Evolutionary conservation across 176 grass and related monocot genomes (phyloP).

Genomic region (Tillandsia fasciculata): DNA sequence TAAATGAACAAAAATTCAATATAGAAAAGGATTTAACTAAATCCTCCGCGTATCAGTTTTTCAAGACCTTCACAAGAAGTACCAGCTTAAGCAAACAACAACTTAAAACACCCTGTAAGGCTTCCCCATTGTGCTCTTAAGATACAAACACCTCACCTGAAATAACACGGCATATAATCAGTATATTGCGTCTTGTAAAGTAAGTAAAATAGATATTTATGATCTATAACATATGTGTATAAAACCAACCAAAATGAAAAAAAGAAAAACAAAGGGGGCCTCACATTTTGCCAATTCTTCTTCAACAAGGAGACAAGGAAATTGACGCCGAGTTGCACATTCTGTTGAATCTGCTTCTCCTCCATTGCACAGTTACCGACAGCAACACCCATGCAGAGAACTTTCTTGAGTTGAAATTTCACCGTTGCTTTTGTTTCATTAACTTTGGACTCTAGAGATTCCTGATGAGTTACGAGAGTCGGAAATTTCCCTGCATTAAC

Average conservation of each 20-base stretch:
- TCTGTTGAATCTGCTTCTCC: constrained; percentile 78
- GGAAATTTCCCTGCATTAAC: constrained; percentile 62
- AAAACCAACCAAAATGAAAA: neutral
- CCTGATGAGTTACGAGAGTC: constrained; percentile 57
- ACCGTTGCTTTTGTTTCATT: constrained; percentile 81
- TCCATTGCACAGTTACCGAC: constrained; percentile 77
- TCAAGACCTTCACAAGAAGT: neutral
- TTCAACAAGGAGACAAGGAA: constrained; percentile 80
- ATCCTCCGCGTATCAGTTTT: too few relatives aligned
- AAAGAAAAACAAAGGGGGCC: neutral
- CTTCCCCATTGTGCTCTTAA: constrained; percentile 92
- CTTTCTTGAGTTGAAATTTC: constrained; percentile 85
- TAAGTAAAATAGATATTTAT: too few relatives aligned
- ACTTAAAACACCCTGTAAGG: constrained; percentile 44
- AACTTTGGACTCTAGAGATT: constrained; percentile 72
- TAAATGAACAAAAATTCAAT: too few relatives aligned
- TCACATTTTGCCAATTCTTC: constrained; percentile 91
- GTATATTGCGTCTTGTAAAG: too few relatives aligned
- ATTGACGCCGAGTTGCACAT: constrained; percentile 74
- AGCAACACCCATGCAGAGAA: constrained; percentile 91
- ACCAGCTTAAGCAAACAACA: constrained; percentile 7
- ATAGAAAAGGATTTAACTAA: too few relatives aligned
- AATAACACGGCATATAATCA: neutral
- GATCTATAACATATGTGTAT: too few relatives aligned
- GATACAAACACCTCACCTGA: constrained; percentile 76